phyloP scores from a whole-genome alignment of 2,329 filamentous ascomycete genomes.

The Ceratocystis huliohia region DNA sequence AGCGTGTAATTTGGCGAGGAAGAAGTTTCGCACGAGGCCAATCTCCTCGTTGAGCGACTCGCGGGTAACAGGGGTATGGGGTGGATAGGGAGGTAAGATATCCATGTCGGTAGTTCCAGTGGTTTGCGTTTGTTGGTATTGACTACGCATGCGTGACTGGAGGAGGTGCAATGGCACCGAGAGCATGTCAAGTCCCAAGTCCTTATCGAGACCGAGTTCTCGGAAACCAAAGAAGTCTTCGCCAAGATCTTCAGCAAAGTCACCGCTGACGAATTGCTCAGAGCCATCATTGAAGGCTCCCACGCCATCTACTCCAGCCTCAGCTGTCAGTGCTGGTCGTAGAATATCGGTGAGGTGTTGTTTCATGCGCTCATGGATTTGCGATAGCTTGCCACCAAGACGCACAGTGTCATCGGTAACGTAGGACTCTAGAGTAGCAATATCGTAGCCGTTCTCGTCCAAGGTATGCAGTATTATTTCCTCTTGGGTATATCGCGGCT shows the following conservation, averaged over 20 bases:
- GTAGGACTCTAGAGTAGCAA: constrained; percentile 72
- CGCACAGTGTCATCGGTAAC: constrained; percentile 90
- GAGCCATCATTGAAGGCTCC: constrained; percentile 92
- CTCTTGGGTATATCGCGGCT: constrained; percentile 64
- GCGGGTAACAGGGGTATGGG: constrained; percentile 64
- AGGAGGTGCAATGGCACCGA: constrained; percentile 89
- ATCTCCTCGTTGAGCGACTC: constrained; percentile 70
- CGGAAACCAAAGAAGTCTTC: constrained; percentile 99
- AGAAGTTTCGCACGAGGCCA: constrained; percentile 81
- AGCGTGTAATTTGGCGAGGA: constrained; percentile 74
- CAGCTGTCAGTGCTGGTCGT: constrained; percentile 65
- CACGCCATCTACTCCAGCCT: constrained; percentile 69
- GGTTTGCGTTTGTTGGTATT: constrained; percentile 63
- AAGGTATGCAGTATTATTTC: constrained; percentile 80
- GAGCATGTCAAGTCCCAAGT: constrained; percentile 76
- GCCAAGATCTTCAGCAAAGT: constrained; percentile 94
- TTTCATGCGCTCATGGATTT: constrained; percentile 92
- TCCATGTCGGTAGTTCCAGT: constrained; percentile 47
- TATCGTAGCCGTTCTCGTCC: constrained; percentile 67
- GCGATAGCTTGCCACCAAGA: constrained; percentile 61
- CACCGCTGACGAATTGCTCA: constrained; percentile 90
- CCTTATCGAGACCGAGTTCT: constrained; percentile 79
- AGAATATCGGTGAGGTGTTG: constrained; percentile 83
- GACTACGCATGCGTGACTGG: constrained; percentile 76
- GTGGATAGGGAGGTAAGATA: constrained; percentile 54